Percentiles rank a stretch among this genome's conserved stretches.
These are phyloP conservation scores for Lunasporangiospora selenospora DNA, from an alignment of 192 early-diverging fungal species.

Conservation along the genomic window DNA sequence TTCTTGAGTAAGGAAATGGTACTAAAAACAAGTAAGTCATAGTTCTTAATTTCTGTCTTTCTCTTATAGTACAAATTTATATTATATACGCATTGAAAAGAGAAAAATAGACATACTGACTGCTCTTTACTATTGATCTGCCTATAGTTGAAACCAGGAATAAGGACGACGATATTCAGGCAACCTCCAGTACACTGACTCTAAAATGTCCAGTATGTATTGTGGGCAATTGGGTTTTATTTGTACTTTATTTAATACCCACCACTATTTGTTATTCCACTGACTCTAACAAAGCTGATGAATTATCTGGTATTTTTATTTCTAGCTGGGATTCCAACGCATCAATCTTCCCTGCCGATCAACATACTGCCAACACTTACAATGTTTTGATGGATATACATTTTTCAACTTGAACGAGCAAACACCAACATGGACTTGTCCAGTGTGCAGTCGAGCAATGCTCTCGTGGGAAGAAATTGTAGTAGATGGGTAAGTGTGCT, in stretches of 20 bases:
- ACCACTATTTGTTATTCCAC: background rate
- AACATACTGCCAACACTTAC: conserved; percentile 72
- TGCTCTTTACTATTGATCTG: too few species aligned
- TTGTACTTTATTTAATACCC: background rate
- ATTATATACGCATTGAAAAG: background rate
- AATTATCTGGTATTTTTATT: background rate
- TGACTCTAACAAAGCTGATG: background rate
- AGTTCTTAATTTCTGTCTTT: background rate
- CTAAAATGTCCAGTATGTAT: conserved; percentile 76
- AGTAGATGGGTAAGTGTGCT: conserved; percentile 71
- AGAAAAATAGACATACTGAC: too few species aligned
- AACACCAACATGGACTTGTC: conserved; percentile 74
- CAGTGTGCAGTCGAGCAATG: conserved; percentile 66
- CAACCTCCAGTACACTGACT: conserved; percentile 67
- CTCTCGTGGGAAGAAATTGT: conserved; percentile 66
- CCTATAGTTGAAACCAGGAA: conserved; percentile 39
- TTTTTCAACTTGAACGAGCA: conserved; percentile 78
- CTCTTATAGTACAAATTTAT: conserved; percentile 4
- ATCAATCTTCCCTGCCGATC: conserved; percentile 71
- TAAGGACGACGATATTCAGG: conserved; percentile 72
- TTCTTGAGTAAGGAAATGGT: conserved; percentile 54
- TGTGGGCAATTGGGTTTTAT: background rate
- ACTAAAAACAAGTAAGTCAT: conserved; percentile 49
- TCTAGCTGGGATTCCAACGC: conserved; percentile 67
- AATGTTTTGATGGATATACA: conserved; percentile 82